phyloP scores from a whole-genome alignment of 2,329 filamentous ascomycete species.

The Fusarium bulbicola region DNA sequence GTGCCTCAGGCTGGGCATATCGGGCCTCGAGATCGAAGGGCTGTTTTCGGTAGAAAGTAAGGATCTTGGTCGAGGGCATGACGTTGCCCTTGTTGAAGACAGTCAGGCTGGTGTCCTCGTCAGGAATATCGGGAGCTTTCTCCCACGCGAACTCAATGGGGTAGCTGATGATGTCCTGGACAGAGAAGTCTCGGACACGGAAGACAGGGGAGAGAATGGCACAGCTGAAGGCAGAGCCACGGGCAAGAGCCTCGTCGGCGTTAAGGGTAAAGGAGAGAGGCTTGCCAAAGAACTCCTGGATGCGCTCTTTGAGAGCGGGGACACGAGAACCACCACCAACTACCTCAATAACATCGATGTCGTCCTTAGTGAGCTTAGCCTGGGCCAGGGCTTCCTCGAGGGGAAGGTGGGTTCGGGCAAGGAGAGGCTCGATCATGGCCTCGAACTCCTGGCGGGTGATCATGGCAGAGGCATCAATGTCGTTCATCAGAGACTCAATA shows the following conservation, averaged over 20 bases:
- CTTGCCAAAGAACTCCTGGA: conserved; percentile 93
- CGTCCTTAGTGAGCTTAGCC: conserved; percentile 87
- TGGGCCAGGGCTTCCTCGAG: conserved; percentile 94
- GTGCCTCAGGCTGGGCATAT: conserved; percentile 85
- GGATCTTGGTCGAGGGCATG: conserved; percentile 97
- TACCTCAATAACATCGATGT: conserved; percentile 93
- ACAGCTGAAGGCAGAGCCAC: conserved; percentile 96
- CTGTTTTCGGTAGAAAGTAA: conserved; percentile 99
- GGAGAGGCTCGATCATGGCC: conserved; percentile 84
- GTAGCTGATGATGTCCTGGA: conserved; percentile 98
- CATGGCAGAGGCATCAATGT: conserved; percentile 88
- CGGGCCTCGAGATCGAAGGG: conserved; percentile 95
- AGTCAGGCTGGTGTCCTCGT: conserved; percentile 96
- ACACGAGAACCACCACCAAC: conserved; percentile 96
- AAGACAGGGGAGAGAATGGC: conserved; percentile 97
- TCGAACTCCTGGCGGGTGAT: conserved; percentile 96
- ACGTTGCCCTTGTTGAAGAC: conserved; percentile 98
- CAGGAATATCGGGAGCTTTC: conserved; percentile 96
- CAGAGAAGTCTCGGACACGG: conserved; percentile 96
- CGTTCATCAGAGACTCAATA: conserved; percentile 99
- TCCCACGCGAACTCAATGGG: conserved; percentile 99
- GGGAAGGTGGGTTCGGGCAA: conserved; percentile 75
- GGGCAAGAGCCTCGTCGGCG: conserved; percentile 95
- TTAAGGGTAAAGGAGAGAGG: conserved; percentile 94
- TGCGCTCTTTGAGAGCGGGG: conserved; percentile 87